Base-by-base conservation (phyloP, 306 rosid genomes). In the Gynostemma pentaphyllum region DNA sequence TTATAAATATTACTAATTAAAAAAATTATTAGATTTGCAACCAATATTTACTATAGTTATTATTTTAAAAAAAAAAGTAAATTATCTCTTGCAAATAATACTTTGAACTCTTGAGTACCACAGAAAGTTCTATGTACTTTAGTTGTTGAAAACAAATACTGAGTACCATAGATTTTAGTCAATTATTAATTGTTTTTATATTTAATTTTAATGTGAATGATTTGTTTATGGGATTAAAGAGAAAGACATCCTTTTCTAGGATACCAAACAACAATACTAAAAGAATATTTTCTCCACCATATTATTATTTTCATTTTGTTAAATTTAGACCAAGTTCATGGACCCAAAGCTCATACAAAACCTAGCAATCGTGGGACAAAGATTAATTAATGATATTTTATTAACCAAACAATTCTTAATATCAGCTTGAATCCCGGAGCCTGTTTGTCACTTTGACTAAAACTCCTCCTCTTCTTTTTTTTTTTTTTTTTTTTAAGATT, bases 391-490 rank as follows among this genome's bases (percentile, higher is more conserved):
- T 54, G 13, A 54, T 54, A 54, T 29, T 54, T n/a, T 54, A 54
- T 2, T 2, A 29, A 29, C 18, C 5, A 54, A 54, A 54, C 41
- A 54, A 54, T 13, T 41, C 41, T 12, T 14, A 29, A 54, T 54
- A 28, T 54, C 62, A 54, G 62, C 62, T 54, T 29, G 3, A 29
- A 54, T 24, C 30, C 62, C 62, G 62, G 62, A 54, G 15, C 26
- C 16, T 54, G 42, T 54, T 54, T 29, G 22, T 24, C n/a, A 52
- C 14, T 37, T 52, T 13, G 26, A 12, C 59, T 12, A 27, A 52
- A 16, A 52, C 0, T 24, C 21, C 5, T 26, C 2, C 14, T 0
- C 39, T 22, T 10, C 36, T 5, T 52, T 52, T 51, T 51, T 51
- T 37, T 52, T 28, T 30, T n/a, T n/a, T n/a, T n/a, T n/a, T n/a